These are phyloP conservation scores for Aspergillus ostianus DNA, from an alignment of 495 filamentous ascomycete species.

Conservation along the genomic window DNA sequence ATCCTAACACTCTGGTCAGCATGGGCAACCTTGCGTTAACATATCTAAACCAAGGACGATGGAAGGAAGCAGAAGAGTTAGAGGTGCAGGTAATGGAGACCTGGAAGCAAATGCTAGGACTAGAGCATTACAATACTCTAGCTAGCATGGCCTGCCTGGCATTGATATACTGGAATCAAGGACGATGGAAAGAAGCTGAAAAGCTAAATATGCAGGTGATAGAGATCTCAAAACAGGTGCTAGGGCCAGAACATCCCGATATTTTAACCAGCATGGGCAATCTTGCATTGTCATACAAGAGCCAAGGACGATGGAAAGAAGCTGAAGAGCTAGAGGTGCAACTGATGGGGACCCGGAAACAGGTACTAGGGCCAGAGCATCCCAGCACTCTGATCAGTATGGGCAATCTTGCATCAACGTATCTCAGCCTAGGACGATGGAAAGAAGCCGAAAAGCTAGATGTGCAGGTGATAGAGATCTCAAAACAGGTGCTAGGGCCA, in stretches of 20 bases:
- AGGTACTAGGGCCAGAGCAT: slow-evolving; percentile 21
- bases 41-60: slow-evolving; percentile 20
- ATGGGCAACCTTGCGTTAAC: slow-evolving; percentile 21
- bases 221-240: slow-evolving; percentile 22
- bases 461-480: slow-evolving; percentile 24
- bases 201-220: slow-evolving; percentile 26
- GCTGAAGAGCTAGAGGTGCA: slow-evolving; percentile 30
- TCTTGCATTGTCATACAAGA: slow-evolving; percentile 30
- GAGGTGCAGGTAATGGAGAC: slow-evolving; percentile 17
- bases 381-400: slow-evolving; percentile 26
- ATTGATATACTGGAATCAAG: slow-evolving; percentile 28
- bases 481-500: slow-evolving; percentile 27
- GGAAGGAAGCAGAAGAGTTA: slow-evolving; percentile 31
- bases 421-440: slow-evolving; percentile 31
- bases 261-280: slow-evolving; percentile 40
- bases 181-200: slow-evolving; percentile 38
- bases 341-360: too few species aligned
- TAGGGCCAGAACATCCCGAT: slow-evolving; percentile 36
- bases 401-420: slow-evolving; percentile 28
- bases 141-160: slow-evolving; percentile 26
- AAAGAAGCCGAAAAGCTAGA: slow-evolving; percentile 37
- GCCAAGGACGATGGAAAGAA: slow-evolving; percentile 24
- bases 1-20: slow-evolving; percentile 35
- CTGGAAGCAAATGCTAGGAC: too few species aligned
- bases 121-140: slow-evolving; percentile 23